Base-by-base conservation (phyloP, 768 basidiomycete species). In the Psilocybe tampanensis region DNA sequence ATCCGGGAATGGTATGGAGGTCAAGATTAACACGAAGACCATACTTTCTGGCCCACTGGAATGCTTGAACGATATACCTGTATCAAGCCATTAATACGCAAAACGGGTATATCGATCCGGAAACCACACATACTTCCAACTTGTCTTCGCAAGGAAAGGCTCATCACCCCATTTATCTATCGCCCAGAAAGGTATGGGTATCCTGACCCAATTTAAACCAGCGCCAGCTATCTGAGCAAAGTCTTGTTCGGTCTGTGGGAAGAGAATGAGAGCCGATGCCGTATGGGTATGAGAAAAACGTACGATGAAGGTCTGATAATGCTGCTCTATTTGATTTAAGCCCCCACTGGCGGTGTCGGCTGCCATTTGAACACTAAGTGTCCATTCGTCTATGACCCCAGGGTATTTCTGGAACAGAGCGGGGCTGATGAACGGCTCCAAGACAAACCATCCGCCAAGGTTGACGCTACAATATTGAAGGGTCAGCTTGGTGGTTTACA, bases 171-270 rank as follows among this genome's bases (percentile, higher is more conserved):
- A 85, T 4, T 57, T 70, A 56, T 90, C 88, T 61, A 94, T 84
- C 2, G 89, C 89, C 94, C 94, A 95, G 74, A 83, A 95, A 2
- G 92, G 90, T 43, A 95, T 82, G 1, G 92, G 90, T 18, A 95
- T 67, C 11, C 92, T 82, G 55, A 95, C 75, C 86, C 90, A 95
- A 73, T 92, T 94, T 55, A 96, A 73, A 12, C 94, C 95, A 18
- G 92, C 94, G 13, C 84, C 89, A 44, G 94, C 92, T 58, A 97
- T 95, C 67, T 88, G 79, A 34, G 94, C 94, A 59, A 95, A 86
- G 74, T 96, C 94, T 73, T 90, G 76, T 70, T 96, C 94, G 47
- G 94, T 95, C 91, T 94, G 59, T n/a, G 41, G 43, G 41, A 51
- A 29, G 12, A 26, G 15, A 22, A 50, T 55, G 41, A 60, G 36